Base-by-base conservation (phyloP, 2,329 filamentous ascomycete species). In the Cladophialophora psammophila region DNA sequence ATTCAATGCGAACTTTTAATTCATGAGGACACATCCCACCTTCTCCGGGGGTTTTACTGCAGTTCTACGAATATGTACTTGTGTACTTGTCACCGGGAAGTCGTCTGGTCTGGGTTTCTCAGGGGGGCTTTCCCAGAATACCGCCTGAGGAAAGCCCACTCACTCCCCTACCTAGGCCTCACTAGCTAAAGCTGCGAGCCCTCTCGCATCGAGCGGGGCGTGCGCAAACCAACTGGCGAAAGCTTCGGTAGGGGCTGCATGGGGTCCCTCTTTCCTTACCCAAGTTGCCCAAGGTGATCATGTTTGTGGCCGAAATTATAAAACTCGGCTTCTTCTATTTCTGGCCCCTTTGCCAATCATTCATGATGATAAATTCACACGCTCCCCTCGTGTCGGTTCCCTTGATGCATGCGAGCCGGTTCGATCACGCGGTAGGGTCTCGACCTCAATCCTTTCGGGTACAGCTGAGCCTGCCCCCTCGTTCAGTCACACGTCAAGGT, bases 401-500 rank as follows among this genome's bases (percentile, higher is more conserved):
- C 45, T 50, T 10, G 45, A 31, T 26, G 8, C 45, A 31, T 13
- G 9, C 45, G 45, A 50, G 13, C 20, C 26, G 20, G 45, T 26
- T 42, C 52, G 8, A 52, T 55, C 63, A 59, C 42, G 63, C 55
- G 42, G 15, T 45, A 35, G 38, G 56, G 26, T 59, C 48, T 59
- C 38, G 50, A 59, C 35, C 52, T 13, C 35, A 18, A 34, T 45
- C 15, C 38, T 45, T 45, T 64, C 34, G 63, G 60, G 48, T 60
- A 53, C 63, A 38, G 63, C 63, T 64, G 63, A 64, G 35, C 18
- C 26, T 64, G 38, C 56, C 63, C 55, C 55, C 63, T 60, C 48
- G 54, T 55, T 53, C 42, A n/a, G 35, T 57, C 45, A 60, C 54
- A 50, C 54, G 5, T 12, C 20, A 8, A 26, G 13, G 48, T 31